Evolutionary conservation across 345 rosid species (phyloP), one percentile per base, ranked within the genome.

Genomic region (Aquilaria malaccensis): DNA sequence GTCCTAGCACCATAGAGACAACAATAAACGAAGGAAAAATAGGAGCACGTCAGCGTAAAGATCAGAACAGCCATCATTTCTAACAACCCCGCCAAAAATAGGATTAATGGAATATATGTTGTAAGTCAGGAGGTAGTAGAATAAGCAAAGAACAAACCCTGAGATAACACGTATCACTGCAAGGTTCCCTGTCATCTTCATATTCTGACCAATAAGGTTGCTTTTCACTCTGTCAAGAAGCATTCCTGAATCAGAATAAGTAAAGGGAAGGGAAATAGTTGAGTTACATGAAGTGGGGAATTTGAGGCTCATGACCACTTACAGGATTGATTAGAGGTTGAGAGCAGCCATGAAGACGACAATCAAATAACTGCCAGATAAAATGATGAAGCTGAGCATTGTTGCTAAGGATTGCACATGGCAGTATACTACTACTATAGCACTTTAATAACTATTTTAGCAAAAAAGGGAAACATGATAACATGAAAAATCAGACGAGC

Each of bases 261-360:
- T 64, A 72, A 55, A 52, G 32, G 67, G 65, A 54, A 37, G 4
- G 7, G 7, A 37, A 5, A 37, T 22, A 37, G 43, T 66, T 45
- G 61, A 70, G 47, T 49, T 10, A 22, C 5, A 59, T 49, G 31
- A 47, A 59, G 33, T 45, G 43, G 45, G 46, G 67, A 55, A 50
- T 52, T n/a, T 55, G 15, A 45, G 58, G 33, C 52, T 56, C 5
- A 43, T 15, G 15, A 68, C 64, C 56, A 75, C 97, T 90, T 80
- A 94, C 99, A 62, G 95, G 91, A 73, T 70, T 72, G 53, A 90
- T 81, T 74, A 90, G 55, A 70, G 85, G 75, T 78, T 94, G 99
- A 41, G 99, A 90, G 72, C 99, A 90, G 64, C 97, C 99, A 85
- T 94, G 99, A 64, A 94, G 86, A 71, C 95, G 95, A 70, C 97